Evolutionary conservation across 768 basidiomycete genomes (phyloP).

Genomic region (Mrakia gelida): DNA sequence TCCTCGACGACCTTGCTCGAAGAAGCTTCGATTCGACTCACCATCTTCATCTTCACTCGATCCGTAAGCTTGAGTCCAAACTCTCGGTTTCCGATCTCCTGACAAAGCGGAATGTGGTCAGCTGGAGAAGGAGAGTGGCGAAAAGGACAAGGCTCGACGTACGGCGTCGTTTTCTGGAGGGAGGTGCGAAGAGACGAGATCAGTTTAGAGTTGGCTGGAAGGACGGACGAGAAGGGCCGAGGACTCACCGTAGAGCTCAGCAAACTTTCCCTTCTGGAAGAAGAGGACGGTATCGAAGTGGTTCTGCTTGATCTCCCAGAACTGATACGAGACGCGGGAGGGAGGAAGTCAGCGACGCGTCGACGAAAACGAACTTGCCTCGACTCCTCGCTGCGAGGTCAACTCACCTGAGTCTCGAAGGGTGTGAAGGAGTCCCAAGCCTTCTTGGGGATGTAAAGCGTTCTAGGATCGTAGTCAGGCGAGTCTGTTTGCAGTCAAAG

Average conservation of each 20-base stretch:
- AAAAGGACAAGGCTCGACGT: background rate
- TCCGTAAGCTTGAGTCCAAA: slow-evolving; percentile 81
- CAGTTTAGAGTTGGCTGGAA: background rate
- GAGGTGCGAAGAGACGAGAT: background rate
- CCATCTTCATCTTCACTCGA: slow-evolving; percentile 99
- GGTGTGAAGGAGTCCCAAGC: slow-evolving; percentile 84
- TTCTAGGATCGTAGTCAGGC: slow-evolving; percentile 83
- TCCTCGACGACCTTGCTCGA: background rate
- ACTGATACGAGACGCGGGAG: slow-evolving; percentile 33
- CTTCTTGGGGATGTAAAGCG: slow-evolving; percentile 68
- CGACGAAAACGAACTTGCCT: too few relatives aligned
- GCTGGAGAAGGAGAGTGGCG: background rate
- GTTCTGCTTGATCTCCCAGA: slow-evolving; percentile 85
- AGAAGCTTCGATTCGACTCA: slow-evolving; percentile 42
- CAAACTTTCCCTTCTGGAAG: slow-evolving; percentile 61
- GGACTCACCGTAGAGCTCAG: slow-evolving; percentile 61
- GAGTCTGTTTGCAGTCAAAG: slow-evolving; percentile 41
- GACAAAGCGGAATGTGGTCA: background rate
- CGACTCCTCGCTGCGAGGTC: background rate
- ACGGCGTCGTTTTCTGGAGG: slow-evolving; percentile 1
- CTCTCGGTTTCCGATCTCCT: slow-evolving; percentile 72
- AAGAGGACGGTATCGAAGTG: slow-evolving; percentile 80
- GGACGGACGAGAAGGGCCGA: too few relatives aligned
- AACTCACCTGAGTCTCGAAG: slow-evolving; percentile 77
- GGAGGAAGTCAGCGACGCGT: slow-evolving; percentile 29